Conservation (phyloP, 2,329 filamentous ascomycete species). For the Lasiodiplodia citricola region DNA sequence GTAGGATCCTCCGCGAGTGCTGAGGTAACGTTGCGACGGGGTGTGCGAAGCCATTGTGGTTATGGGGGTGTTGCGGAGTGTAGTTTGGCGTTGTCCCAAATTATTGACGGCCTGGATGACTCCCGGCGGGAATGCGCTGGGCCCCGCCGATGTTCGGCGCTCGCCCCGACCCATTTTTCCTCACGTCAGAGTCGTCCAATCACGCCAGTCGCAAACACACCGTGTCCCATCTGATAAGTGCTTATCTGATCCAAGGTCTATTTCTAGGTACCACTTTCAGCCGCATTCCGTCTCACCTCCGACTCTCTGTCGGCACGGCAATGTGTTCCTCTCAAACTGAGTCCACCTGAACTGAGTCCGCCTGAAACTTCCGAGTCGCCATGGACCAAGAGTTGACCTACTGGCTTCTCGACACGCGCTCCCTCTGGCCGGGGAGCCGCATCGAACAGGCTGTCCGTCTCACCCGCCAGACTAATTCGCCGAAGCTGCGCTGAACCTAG, state of each 20-base stretch:
- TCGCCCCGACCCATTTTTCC: not conserved
- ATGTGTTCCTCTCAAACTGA: not conserved
- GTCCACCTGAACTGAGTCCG: not conserved
- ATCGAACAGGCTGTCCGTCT: slow-evolving; percentile 47
- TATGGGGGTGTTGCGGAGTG: not conserved
- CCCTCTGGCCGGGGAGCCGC: slow-evolving; percentile 51
- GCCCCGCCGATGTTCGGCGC: slow-evolving; percentile 20
- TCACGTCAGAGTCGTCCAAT: slow-evolving; percentile 16
- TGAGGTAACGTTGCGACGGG: slow-evolving; percentile 65
- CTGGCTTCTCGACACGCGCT: slow-evolving; percentile 57
- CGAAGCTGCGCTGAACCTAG: not conserved
- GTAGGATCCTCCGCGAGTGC: slow-evolving; percentile 67
- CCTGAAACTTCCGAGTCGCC: not conserved
- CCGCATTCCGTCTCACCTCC: not conserved
- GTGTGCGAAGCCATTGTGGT: slow-evolving; percentile 52
- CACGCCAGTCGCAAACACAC: slow-evolving; percentile 10
- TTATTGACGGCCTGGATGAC: slow-evolving; percentile 6
- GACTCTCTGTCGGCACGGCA: not conserved
- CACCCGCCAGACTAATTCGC: not conserved
- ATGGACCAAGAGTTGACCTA: slow-evolving; percentile 42
- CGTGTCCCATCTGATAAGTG: slow-evolving; percentile 12
- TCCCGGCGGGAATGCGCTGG: not conserved
- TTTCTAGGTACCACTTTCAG: not conserved
- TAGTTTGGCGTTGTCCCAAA: not conserved
- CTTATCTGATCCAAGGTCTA: not conserved